These are phyloP conservation scores for Linnemannia exigua DNA, from an alignment of 192 early-diverging fungal genomes.

Conservation along the genomic window DNA sequence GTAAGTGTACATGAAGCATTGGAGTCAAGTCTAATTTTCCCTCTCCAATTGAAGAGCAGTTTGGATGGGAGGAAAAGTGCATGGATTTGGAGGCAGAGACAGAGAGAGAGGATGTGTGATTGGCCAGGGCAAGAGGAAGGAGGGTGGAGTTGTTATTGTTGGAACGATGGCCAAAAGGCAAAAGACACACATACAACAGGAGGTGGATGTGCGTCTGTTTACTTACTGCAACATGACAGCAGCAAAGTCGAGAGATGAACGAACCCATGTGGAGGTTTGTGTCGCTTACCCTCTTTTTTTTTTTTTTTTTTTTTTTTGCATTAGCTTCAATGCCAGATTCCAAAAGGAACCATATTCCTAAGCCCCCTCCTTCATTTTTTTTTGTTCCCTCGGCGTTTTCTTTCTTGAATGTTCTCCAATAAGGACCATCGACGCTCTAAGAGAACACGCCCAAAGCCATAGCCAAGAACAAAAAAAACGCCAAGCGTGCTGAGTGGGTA, in stretches of 20 bases:
- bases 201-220: too few relatives aligned
- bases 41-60: not conserved
- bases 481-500: too few relatives aligned
- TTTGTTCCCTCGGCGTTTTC: too few relatives aligned
- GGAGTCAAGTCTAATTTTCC: too few relatives aligned
- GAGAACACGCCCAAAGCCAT: not conserved
- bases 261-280: not conserved
- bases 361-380: too few relatives aligned
- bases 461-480: not conserved
- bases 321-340: too few relatives aligned
- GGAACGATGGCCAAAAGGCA: not conserved
- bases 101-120: not conserved
- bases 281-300: not conserved
- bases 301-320: not conserved
- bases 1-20: not conserved
- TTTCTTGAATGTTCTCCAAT: too few relatives aligned
- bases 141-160: not conserved
- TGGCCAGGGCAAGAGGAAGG: too few relatives aligned
- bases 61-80: too few relatives aligned
- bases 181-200: not conserved
- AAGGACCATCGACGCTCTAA: too few relatives aligned
- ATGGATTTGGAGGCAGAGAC: not conserved
- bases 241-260: not conserved
- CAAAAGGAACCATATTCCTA: too few relatives aligned
- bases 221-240: too few relatives aligned